These are phyloP conservation scores for Pichia sp. DNA, from an alignment of 1,139 yeast species.

Conservation along the genomic window DNA sequence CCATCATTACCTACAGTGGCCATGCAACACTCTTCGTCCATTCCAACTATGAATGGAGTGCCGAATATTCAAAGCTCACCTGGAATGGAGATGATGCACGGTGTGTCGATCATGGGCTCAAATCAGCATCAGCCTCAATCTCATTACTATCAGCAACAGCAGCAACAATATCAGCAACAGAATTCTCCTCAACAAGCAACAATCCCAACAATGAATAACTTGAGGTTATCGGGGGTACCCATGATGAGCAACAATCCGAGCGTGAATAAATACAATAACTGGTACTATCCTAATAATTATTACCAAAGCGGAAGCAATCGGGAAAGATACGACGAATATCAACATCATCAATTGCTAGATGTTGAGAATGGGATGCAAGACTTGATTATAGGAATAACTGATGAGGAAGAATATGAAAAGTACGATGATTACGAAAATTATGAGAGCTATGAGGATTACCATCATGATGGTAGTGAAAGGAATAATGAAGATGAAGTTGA, in stretches of 20 bases:
- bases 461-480: not conserved
- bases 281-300: not conserved
- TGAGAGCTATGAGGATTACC: not conserved
- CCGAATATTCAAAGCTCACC: not conserved
- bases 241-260: not conserved
- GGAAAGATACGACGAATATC: not conserved
- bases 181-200: not conserved
- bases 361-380: constrained; percentile 2
- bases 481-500: not conserved
- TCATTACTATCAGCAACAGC: not conserved
- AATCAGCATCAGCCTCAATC: not conserved
- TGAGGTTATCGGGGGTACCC: too few relatives aligned
- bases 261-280: not conserved
- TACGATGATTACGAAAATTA: not conserved
- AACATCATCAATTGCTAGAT: not conserved
- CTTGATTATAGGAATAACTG: constrained; percentile 5
- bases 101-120: not conserved
- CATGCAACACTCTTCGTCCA: not conserved
- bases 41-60: not conserved
- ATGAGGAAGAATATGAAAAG: constrained; percentile 5
- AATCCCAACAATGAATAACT: not conserved
- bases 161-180: not conserved
- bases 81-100: not conserved
- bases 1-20: not conserved
- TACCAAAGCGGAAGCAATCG: not conserved